These are phyloP conservation scores for Colletotrichum sp. DNA, from an alignment of 2,329 filamentous ascomycete species.

Conservation along the genomic window DNA sequence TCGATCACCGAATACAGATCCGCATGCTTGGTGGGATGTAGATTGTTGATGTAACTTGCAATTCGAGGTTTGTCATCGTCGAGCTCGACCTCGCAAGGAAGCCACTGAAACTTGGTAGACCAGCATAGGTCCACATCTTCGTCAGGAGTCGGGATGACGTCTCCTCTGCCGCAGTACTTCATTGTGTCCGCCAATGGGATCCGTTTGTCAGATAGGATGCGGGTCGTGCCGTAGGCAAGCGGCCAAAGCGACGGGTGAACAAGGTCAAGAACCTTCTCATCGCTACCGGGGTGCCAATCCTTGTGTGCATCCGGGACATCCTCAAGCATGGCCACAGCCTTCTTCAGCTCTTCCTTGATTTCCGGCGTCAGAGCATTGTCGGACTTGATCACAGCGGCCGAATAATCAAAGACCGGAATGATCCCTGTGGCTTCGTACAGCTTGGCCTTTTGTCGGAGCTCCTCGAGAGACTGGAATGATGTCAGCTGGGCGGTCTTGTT, in stretches of 20 bases:
- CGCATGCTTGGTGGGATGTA: constrained; percentile 47
- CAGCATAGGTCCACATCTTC: not conserved
- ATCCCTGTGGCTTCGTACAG: constrained; percentile 36
- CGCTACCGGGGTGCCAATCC: constrained; percentile 67
- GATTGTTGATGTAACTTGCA: constrained; percentile 58
- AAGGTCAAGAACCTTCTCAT: constrained; percentile 63
- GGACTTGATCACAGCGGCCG: constrained; percentile 37
- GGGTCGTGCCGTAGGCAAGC: constrained; percentile 56
- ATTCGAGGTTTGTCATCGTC: constrained; percentile 40
- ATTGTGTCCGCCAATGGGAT: constrained; percentile 44
- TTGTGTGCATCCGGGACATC: constrained; percentile 51
- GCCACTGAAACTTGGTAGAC: constrained; percentile 45
- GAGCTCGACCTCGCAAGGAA: constrained; percentile 56
- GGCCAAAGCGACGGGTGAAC: constrained; percentile 70
- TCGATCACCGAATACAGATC: constrained; percentile 46
- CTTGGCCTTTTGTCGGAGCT: constrained; percentile 36
- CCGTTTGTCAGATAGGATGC: constrained; percentile 30
- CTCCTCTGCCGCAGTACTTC: constrained; percentile 36
- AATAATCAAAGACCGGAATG: constrained; percentile 38
- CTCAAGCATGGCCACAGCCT: constrained; percentile 52
- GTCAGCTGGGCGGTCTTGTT: not conserved
- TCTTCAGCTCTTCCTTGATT: constrained; percentile 41
- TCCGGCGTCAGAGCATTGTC: constrained; percentile 30
- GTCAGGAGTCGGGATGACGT: constrained; percentile 25
- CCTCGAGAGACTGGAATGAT: constrained; percentile 32